These are phyloP conservation scores for Wilcoxina mikolae DNA, from an alignment of 495 filamentous ascomycete genomes.

Conservation along the genomic window DNA sequence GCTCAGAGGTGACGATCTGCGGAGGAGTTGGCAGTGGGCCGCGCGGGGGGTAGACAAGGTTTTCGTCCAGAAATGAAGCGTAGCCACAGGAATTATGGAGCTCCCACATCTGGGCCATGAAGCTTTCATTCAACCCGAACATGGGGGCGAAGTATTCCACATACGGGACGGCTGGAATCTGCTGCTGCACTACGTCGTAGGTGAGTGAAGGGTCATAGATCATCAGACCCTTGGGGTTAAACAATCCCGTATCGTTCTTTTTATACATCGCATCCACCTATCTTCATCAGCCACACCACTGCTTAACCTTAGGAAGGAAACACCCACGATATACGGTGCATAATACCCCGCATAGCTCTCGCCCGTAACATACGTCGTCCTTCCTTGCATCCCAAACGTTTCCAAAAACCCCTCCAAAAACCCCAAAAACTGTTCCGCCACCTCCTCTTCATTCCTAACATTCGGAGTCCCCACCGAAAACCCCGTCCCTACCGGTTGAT, in stretches of 20 bases:
- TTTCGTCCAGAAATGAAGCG: constrained; percentile 43
- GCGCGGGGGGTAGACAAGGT: constrained; percentile 54
- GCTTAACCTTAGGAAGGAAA: no score
- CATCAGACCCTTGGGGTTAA: constrained; percentile 49
- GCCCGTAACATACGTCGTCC: constrained; percentile 53
- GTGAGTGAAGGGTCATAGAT: constrained; percentile 56
- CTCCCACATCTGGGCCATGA: constrained; percentile 42
- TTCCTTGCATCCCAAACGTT: constrained; percentile 47
- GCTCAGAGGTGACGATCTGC: background rate
- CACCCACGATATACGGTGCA: constrained; percentile 56
- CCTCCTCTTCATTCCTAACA: constrained; percentile 49
- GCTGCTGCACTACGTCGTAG: constrained; percentile 34
- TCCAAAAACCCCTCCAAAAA: constrained; percentile 59
- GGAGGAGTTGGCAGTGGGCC: constrained; percentile 37
- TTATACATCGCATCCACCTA: constrained; percentile 48
- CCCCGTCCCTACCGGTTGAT: constrained; percentile 66
- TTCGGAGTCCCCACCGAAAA: constrained; percentile 48
- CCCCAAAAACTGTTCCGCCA: constrained; percentile 51
- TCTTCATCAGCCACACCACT: background rate
- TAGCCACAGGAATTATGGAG: constrained; percentile 49
- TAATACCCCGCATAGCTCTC: constrained; percentile 65
- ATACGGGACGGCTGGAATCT: constrained; percentile 45
- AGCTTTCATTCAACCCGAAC: constrained; percentile 53
- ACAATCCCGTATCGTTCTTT: constrained; percentile 49
- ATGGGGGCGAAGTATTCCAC: constrained; percentile 47